These are phyloP conservation scores for Cryoendolithus antarcticus DNA, from an alignment of 2,329 filamentous ascomycete species.

Conservation along the genomic window DNA sequence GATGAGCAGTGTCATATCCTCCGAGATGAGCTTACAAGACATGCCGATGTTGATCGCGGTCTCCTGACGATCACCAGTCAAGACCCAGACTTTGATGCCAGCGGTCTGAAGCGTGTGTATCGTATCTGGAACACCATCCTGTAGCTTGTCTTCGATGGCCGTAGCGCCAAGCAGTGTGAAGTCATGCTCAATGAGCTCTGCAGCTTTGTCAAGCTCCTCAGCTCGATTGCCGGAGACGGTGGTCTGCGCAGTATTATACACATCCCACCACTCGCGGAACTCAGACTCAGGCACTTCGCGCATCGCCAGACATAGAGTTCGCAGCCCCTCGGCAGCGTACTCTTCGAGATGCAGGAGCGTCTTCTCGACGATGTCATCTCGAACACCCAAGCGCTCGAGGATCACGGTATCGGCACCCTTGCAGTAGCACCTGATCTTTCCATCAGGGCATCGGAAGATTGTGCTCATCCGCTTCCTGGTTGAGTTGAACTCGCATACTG, in stretches of 20 bases:
- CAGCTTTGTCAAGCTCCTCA: slow-evolving; percentile 92
- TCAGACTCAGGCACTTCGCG: slow-evolving; percentile 84
- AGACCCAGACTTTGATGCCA: slow-evolving; percentile 96
- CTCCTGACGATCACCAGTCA: slow-evolving; percentile 95
- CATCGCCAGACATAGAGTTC: slow-evolving; percentile 89
- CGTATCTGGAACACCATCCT: slow-evolving; percentile 95
- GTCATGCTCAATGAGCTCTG: slow-evolving; percentile 88
- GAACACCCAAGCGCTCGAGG: slow-evolving; percentile 69
- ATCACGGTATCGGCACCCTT: slow-evolving; percentile 98
- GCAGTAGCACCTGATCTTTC: slow-evolving; percentile 84
- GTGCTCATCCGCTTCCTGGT: slow-evolving; percentile 96
- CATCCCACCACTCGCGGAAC: slow-evolving; percentile 71
- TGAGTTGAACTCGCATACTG: slow-evolving; percentile 99
- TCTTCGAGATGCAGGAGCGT: slow-evolving; percentile 95
- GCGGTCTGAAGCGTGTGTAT: slow-evolving; percentile 95
- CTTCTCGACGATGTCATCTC: slow-evolving; percentile 72
- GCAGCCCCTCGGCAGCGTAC: slow-evolving; percentile 89
- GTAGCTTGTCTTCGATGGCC: slow-evolving; percentile 90
- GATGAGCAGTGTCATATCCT: slow-evolving; percentile 96
- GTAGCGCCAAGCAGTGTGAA: slow-evolving; percentile 87
- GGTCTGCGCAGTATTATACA: slow-evolving; percentile 79
- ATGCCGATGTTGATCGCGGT: slow-evolving; percentile 99
- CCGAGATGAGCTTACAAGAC: slow-evolving; percentile 96
- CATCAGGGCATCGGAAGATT: slow-evolving; percentile 91
- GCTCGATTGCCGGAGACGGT: slow-evolving; percentile 86